phyloP scores from a whole-genome alignment of 2,329 filamentous ascomycete species.

The Podosphaera aphanis region DNA sequence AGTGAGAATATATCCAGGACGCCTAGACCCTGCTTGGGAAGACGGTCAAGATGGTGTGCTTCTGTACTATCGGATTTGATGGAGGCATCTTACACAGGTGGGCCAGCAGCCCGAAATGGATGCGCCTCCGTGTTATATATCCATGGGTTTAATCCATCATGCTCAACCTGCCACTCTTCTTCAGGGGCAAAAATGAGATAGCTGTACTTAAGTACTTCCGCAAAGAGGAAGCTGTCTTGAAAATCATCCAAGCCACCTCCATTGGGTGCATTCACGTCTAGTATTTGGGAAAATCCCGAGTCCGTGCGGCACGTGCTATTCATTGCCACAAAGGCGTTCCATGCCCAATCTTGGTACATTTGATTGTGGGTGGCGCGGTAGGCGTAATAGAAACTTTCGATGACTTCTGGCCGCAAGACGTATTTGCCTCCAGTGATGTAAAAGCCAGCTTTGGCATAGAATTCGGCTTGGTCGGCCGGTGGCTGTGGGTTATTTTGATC shows the following conservation, averaged over 20 bases:
- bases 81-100: conserved; percentile 7
- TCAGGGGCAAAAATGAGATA: conserved; percentile 34
- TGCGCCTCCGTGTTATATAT: conserved; percentile 45
- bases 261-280: conserved; percentile 36
- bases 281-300: conserved; percentile 42
- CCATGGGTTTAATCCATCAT: conserved; percentile 26
- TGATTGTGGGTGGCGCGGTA: conserved; percentile 54
- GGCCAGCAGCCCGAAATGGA: conserved; percentile 25
- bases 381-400: conserved; percentile 72
- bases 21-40: no score
- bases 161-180: conserved; percentile 28
- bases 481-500: conserved; percentile 19
- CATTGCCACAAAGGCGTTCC: conserved; percentile 52
- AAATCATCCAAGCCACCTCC: conserved; percentile 43
- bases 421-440: conserved; percentile 41
- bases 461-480: conserved; percentile 25
- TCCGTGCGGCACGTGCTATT: conserved; percentile 36
- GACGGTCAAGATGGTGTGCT: no score
- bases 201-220: conserved; percentile 67
- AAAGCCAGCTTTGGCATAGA: conserved; percentile 48
- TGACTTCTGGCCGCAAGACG: conserved; percentile 53
- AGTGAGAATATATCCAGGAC: no score
- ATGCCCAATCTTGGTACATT: conserved; percentile 67
- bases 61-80: no score
- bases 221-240: conserved; percentile 75